Base-by-base conservation (phyloP, 495 filamentous ascomycete species). In the Annulohypoxylon stygium region DNA sequence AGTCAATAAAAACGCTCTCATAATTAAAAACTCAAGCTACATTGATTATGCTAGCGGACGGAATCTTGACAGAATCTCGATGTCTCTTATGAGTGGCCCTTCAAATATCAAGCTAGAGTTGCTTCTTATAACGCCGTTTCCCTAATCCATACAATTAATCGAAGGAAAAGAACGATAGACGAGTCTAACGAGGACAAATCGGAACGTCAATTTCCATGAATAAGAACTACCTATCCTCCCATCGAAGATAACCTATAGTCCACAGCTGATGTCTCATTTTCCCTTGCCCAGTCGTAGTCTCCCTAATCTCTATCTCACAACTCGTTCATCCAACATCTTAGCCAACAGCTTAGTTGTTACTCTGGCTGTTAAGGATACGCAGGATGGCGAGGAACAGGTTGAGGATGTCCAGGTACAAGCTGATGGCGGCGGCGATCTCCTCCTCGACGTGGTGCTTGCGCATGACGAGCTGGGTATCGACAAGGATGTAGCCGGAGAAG, bases 401-500 rank as follows among this genome's bases (percentile, higher is more conserved):
- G 83, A 99, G 91, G 74, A 99, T 90, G 80, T 99, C 96, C 45
- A 99, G 84, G 79, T 99, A 99, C 54, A 99, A 87, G 77, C 92
- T 93, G 78, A 99, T 97, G 0, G 94, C 91, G 57, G 96, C 96
- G 0, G 94, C 95, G 79, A 99, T 98, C 87, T 99, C 96, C 87
- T 99, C 96, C 83, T 99, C 96, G 60, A 97, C 94, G 78, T 99
- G 97, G 76, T 97, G 95, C 79, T 96, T 93, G 69, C 94, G 89
- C 88, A 99, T 90, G 33, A 99, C 89, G 57, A 99, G 83, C 87
- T 98, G 95, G 2, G 96, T 99, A 79, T 99, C 96, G 18, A 98
- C 93, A 4, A 99, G 86, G 69, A 98, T 95, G 80, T 98, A 99
- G 0, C 86, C 95, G 37, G 89, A 92, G 86, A 99, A 99, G 69